Conservation (phyloP, 345 rosid genomes). For the Aquilaria malaccensis region DNA sequence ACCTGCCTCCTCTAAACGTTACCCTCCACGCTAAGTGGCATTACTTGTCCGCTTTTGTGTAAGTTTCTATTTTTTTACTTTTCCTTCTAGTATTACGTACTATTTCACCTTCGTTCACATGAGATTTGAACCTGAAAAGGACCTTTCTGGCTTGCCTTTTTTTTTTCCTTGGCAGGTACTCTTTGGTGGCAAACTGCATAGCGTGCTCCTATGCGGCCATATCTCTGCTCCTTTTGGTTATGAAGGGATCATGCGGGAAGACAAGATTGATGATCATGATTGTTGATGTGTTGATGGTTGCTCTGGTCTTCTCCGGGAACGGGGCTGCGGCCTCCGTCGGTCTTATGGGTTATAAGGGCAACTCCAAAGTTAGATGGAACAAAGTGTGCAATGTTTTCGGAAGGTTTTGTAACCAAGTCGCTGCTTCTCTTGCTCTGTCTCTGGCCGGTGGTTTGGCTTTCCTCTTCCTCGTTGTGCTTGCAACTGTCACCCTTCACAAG, state of each 20-base stretch:
- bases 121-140: too few relatives aligned
- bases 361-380: conserved; percentile 54
- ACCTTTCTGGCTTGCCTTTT: too few relatives aligned
- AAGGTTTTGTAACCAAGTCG: conserved; percentile 42
- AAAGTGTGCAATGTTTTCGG: conserved; percentile 55
- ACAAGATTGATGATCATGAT: conserved; percentile 19
- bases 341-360: conserved; percentile 47
- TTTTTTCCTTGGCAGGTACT: conserved; percentile 26
- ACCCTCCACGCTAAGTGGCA: conserved; percentile 46
- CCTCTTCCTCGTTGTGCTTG: conserved; percentile 32
- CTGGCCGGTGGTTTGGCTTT: conserved; percentile 36
- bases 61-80: conserved; percentile 13
- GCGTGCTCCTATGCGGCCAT: conserved; percentile 48
- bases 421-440: conserved; percentile 28
- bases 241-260: conserved; percentile 22
- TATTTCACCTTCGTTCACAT: background rate
- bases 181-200: conserved; percentile 43
- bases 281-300: conserved; percentile 46
- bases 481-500: conserved; percentile 22
- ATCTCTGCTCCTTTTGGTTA: conserved; percentile 28
- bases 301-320: conserved; percentile 41
- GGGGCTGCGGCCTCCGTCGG: conserved; percentile 61
- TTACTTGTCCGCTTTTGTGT: conserved; percentile 62
- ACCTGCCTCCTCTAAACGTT: conserved; percentile 45
- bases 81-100: background rate